Evolutionary conservation across 805 yeast species (phyloP), one percentile per base, ranked within the genome.

Genomic region (Candida alai): DNA sequence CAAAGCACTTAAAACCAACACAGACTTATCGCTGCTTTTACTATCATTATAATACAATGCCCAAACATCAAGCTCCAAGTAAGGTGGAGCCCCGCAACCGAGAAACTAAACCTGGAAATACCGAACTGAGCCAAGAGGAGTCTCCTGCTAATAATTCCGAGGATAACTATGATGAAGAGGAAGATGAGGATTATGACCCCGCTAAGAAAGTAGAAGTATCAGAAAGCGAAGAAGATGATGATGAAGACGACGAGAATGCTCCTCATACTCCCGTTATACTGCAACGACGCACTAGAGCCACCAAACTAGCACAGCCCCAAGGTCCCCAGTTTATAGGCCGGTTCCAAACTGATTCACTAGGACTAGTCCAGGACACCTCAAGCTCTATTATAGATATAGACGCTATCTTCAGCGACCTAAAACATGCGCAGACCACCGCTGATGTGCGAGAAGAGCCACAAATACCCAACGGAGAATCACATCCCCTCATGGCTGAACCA

Each of bases 231-330:
- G 43, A 37, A 5, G 48, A 45, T 13, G 51, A 42, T 4, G 55
- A 48, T 3, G 61, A 56, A 2, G 57, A 51, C 15, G 64, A 60
- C 4, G 61, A 53, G 0, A 60, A 50, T 4, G 35, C 32, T 4
- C 59, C 61, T 0, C 64, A 65, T 49, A 63, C 51, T 4, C 82
- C 87, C n/a, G n/a, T n/a, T n/a, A n/a, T n/a, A n/a, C n/a, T n/a
- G 0, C 68, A 80, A 35, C 72, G 85, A 22, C 75, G 76, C 47
- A 85, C 95, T 0, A 66, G 95, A 44, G 68, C 74, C 15, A 78
- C 13, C 36, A 36, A 17, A 18, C 3, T 21, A 2, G 11, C 28
- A 30, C 28, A 25, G 36, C 32, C 25, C 34, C 28, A 26, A n/a
- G n/a, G n/a, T n/a, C n/a, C n/a, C n/a, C 41, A 45, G 35, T 41